Evolutionary conservation across 2,329 filamentous ascomycete species (phyloP), one percentile per base, ranked within the genome.

Genomic region (Myriosclerotinia duriaeana): DNA sequence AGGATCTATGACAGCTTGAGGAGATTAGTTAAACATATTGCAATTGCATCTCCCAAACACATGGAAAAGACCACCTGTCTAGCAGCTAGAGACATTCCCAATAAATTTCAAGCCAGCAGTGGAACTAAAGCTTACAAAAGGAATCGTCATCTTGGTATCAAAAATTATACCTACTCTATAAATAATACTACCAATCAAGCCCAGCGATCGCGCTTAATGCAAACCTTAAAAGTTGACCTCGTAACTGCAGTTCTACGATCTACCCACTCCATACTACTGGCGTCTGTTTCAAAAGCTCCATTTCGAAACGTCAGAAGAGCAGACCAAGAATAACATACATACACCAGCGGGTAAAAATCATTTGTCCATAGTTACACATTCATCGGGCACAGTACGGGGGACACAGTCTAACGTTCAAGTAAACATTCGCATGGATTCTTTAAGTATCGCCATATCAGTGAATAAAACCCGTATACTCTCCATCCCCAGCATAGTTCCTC

Each of bases 221-320:
- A 8, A 9, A 63, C 48, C 20, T 53, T 63, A 1, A 63, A 48
- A 4, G 60, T 1, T 2, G 34, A 53, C 34, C 4, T 8, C 11
- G 17, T 40, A 30, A n/a, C 14, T 20, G 60, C 17, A 53, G 26
- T 53, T n/a, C 15, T 34, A 34, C 11, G 14, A 53, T 63, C 60
- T 8, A 30, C 48, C 60, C 60, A 53, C 34, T 63, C 46, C 46
- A 63, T 53, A 20, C 14, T 53, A 8, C 14, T n/a, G 9, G 46
- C 48, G 12, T 56, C 54, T 14, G 63, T 65, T 14, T 65, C 20
- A 12, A 65, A 6, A 65, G 63, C n/a, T 59, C 34, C 8, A 59
- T 53, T 11, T 52, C 63, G 8, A 58, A 65, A 4, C 44, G 54
- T 3, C 22, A 22, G 14, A 53, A 34, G 12, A 63, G 17, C 3